These are phyloP conservation scores for Bimuria novae-zelandiae DNA, from an alignment of 2,329 filamentous ascomycete genomes.

Conservation along the genomic window DNA sequence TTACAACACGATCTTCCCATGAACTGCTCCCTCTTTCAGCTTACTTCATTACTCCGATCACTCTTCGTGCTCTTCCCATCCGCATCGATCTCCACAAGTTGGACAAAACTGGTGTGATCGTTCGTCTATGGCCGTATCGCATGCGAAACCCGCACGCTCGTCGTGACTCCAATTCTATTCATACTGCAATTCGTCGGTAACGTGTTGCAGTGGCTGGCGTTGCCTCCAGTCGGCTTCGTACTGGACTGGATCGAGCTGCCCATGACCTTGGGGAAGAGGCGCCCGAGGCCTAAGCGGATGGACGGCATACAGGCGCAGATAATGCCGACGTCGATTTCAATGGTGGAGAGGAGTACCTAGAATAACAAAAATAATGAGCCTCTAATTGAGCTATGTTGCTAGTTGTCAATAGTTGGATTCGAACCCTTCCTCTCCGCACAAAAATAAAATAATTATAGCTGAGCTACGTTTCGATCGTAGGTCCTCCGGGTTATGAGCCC, in stretches of 20 bases:
- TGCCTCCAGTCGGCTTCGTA: constrained; percentile 5
- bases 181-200: neutral
- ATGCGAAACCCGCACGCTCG: constrained; percentile 3
- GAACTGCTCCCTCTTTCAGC: too few relatives aligned
- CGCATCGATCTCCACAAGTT: constrained; percentile 8
- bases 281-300: constrained; percentile 40
- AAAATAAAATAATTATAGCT: neutral
- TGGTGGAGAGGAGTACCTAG: too few relatives aligned
- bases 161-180: constrained; percentile 4
- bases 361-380: too few relatives aligned
- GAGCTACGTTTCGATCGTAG: constrained; percentile 23
- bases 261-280: constrained; percentile 35
- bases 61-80: constrained; percentile 3
- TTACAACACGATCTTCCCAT: too few relatives aligned
- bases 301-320: constrained; percentile 50
- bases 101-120: constrained; percentile 7
- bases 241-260: constrained; percentile 19
- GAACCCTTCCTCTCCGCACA: neutral
- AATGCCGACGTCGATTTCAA: constrained; percentile 49
- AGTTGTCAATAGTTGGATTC: too few relatives aligned
- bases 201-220: neutral
- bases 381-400: too few relatives aligned
- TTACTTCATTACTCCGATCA: neutral
- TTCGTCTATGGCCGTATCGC: neutral
- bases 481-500: constrained; percentile 47